These are phyloP conservation scores for Naganishia onofrii DNA, from an alignment of 768 basidiomycete species.

Conservation along the genomic window DNA sequence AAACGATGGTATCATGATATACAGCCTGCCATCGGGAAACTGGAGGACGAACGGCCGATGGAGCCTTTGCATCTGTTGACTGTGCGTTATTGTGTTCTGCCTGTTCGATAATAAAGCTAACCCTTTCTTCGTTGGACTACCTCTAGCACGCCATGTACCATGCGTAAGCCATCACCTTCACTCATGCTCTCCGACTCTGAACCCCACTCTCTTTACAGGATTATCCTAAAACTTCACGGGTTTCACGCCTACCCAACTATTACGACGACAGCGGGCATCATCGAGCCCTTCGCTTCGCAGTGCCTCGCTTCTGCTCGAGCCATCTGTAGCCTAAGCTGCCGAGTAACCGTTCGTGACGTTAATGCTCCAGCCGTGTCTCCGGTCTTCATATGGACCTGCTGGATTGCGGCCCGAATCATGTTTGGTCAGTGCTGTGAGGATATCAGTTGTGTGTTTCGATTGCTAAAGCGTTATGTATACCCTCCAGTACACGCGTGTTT, in stretches of 20 bases:
- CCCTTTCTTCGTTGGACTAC: neutral
- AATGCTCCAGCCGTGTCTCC: slow-evolving; percentile 37
- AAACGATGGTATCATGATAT: slow-evolving; percentile 42
- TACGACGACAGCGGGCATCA: slow-evolving; percentile 39
- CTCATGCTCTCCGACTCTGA: neutral
- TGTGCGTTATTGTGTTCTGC: slow-evolving; percentile 35
- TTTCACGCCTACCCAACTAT: slow-evolving; percentile 49
- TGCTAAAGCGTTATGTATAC: neutral
- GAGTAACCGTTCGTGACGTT: slow-evolving; percentile 20
- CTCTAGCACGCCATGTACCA: slow-evolving; percentile 46
- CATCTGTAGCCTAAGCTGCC: slow-evolving; percentile 32
- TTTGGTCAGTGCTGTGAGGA: slow-evolving; percentile 48
- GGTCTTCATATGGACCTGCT: slow-evolving; percentile 49
- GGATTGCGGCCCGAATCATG: slow-evolving; percentile 48
- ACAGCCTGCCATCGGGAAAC: slow-evolving; percentile 29
- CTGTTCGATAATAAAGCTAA: slow-evolving; percentile 4
- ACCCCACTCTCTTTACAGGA: slow-evolving; percentile 25
- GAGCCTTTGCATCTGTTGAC: slow-evolving; percentile 40
- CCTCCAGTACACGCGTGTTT: slow-evolving; percentile 43
- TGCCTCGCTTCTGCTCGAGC: slow-evolving; percentile 40
- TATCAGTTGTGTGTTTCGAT: too few species aligned
- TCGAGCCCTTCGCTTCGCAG: slow-evolving; percentile 44
- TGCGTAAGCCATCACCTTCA: slow-evolving; percentile 36
- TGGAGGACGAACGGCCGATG: slow-evolving; percentile 31
- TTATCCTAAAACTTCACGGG: slow-evolving; percentile 47